Conservation (phyloP, 257 asterid species). For the Paulownia fortunei region DNA sequence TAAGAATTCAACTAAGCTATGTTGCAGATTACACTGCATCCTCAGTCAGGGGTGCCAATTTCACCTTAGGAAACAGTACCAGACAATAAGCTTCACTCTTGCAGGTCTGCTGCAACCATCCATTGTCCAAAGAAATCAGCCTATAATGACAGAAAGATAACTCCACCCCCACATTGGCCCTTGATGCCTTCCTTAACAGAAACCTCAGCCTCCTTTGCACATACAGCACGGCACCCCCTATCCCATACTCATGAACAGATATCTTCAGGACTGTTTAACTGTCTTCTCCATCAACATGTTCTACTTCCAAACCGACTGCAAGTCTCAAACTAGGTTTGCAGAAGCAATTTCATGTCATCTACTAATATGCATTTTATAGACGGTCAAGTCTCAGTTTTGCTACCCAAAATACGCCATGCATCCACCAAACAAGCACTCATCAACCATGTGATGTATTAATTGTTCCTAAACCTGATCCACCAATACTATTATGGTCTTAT, state of each 20-base stretch:
- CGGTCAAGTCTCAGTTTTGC: not conserved
- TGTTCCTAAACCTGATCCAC: not conserved
- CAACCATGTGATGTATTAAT: not conserved
- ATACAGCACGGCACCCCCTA: not conserved
- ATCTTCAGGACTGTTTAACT: not conserved
- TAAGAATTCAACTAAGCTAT: not conserved
- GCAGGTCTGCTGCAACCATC: not conserved
- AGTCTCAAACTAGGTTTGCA: conserved; percentile 1
- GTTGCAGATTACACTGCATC: not conserved
- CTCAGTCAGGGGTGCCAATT: not conserved
- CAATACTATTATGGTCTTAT: not conserved
- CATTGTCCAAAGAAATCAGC: not conserved
- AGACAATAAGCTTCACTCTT: not conserved
- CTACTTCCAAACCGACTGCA: not conserved
- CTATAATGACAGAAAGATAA: not conserved
- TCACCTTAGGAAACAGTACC: not conserved
- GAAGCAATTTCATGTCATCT: not conserved
- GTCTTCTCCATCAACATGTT: not conserved
- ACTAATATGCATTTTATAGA: not conserved
- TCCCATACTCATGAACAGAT: not conserved
- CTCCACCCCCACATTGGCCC: not conserved
- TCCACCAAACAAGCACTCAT: conserved; percentile 24
- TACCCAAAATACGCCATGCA: not conserved
- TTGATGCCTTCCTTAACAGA: not conserved
- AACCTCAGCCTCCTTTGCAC: not conserved